Evolutionary conservation across 2,329 filamentous ascomycete species (phyloP).

Genomic region (Colletotrichum noveboracense): DNA sequence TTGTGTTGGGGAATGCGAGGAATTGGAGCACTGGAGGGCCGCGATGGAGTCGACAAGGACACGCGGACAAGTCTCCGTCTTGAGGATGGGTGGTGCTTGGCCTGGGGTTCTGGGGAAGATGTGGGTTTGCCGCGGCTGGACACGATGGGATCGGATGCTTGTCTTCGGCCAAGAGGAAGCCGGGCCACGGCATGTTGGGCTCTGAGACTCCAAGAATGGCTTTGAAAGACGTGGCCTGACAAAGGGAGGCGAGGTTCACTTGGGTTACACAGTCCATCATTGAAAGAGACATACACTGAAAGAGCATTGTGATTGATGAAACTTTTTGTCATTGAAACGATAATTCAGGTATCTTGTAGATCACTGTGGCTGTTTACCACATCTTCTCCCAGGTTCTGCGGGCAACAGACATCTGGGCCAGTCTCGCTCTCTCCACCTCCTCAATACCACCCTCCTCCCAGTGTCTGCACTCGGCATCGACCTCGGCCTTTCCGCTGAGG

Average conservation of each 20-base stretch:
- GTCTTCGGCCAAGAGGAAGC: background rate
- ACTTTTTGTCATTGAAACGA: background rate
- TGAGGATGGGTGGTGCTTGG: background rate
- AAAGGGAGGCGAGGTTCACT: background rate
- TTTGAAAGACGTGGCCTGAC: background rate
- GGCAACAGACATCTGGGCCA: constrained; percentile 39
- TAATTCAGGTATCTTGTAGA: background rate
- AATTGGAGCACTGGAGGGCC: background rate
- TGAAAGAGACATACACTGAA: background rate
- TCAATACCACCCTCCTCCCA: constrained; percentile 52
- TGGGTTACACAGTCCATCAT: background rate
- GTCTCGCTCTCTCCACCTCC: constrained; percentile 43
- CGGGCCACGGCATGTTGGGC: background rate
- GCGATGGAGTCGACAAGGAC: background rate
- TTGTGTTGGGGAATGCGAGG: background rate
- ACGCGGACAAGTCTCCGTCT: background rate
- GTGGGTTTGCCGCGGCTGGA: background rate
- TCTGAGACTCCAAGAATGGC: background rate
- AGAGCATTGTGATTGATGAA: background rate
- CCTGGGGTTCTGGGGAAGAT: background rate
- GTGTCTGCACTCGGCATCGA: constrained; percentile 58
- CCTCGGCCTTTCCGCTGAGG: constrained; percentile 66
- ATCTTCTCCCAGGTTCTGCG: constrained; percentile 42
- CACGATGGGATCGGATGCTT: background rate
- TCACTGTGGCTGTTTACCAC: constrained; percentile 32